Percentiles rank a stretch among this genome's conserved stretches.
Conservation (phyloP, 306 rosid species). For the Pterocarpus macrocarpus region DNA sequence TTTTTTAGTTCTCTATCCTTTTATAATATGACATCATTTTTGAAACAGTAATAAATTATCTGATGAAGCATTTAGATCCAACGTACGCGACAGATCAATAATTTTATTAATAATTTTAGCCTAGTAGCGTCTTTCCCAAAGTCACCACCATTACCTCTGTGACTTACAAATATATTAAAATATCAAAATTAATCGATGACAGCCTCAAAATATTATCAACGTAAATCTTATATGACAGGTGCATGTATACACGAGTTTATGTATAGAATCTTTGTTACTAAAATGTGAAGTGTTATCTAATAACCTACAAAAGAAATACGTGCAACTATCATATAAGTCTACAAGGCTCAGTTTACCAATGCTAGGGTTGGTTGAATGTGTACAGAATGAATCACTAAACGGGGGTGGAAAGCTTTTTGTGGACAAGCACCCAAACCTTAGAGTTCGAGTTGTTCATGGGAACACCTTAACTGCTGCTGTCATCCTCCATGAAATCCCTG, state of each 20-base stretch:
- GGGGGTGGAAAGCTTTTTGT: slow-evolving; percentile 98
- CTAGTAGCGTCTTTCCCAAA: neutral
- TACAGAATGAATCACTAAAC: slow-evolving; percentile 88
- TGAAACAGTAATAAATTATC: neutral
- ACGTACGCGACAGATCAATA: neutral
- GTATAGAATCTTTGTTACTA: too few relatives aligned
- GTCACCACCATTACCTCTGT: too few relatives aligned
- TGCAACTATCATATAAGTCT: too few relatives aligned
- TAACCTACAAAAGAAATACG: too few relatives aligned
- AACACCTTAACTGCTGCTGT: slow-evolving; percentile 98
- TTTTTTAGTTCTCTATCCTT: too few relatives aligned
- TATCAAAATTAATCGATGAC: too few relatives aligned
- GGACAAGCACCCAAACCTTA: slow-evolving; percentile 86
- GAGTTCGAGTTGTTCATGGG: slow-evolving; percentile 96
- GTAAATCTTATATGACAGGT: too few relatives aligned
- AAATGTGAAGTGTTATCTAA: too few relatives aligned
- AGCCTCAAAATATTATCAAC: too few relatives aligned
- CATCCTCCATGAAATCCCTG: slow-evolving; percentile 80
- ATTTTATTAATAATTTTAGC: slow-evolving; percentile 4
- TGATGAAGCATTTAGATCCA: neutral
- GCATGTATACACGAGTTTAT: too few relatives aligned
- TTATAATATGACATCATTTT: neutral
- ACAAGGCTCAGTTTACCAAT: too few relatives aligned
- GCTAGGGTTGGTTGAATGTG: neutral
- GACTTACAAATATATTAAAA: too few relatives aligned